Evolutionary conservation across 768 basidiomycete species (phyloP).

Genomic region (Psilocybe tampanensis): DNA sequence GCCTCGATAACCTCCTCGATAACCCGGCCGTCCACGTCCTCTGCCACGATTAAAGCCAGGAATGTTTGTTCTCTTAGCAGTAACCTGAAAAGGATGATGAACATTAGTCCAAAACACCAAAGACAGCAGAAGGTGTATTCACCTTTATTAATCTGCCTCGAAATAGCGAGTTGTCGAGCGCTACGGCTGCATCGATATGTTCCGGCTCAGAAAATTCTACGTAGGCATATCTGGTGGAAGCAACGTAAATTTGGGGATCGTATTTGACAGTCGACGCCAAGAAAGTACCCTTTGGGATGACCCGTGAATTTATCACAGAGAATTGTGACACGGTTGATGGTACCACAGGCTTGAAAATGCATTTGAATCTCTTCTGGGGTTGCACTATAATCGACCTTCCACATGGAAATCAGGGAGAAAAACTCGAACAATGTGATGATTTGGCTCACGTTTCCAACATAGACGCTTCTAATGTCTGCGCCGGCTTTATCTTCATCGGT

Average conservation of each 20-base stretch:
- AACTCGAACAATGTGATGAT: slow-evolving; percentile 29
- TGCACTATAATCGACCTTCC: slow-evolving; percentile 93
- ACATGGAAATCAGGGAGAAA: not conserved
- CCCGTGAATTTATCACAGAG: slow-evolving; percentile 99
- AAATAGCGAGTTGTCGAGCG: slow-evolving; percentile 96
- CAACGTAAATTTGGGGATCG: not conserved
- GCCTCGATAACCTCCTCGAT: slow-evolving; percentile 45
- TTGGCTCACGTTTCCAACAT: slow-evolving; percentile 88
- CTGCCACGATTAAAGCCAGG: slow-evolving; percentile 89
- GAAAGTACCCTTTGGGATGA: slow-evolving; percentile 89
- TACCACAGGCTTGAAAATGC: slow-evolving; percentile 97
- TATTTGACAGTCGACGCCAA: slow-evolving; percentile 1
- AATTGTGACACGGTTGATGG: slow-evolving; percentile 98
- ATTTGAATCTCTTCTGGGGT: slow-evolving; percentile 98
- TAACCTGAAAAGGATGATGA: slow-evolving; percentile 59
- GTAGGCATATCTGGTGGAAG: slow-evolving; percentile 81
- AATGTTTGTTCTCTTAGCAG: slow-evolving; percentile 93
- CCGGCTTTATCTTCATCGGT: slow-evolving; percentile 83
- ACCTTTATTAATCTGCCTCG: slow-evolving; percentile 92
- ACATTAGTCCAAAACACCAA: not conserved
- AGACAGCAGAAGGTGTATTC: not conserved
- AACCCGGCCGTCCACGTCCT: slow-evolving; percentile 66
- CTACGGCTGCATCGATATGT: slow-evolving; percentile 86
- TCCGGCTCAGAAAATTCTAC: slow-evolving; percentile 97
- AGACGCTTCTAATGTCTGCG: slow-evolving; percentile 87